Evolutionary conservation across 768 basidiomycete genomes (phyloP).

Genomic region (Pisolithus orientalis): DNA sequence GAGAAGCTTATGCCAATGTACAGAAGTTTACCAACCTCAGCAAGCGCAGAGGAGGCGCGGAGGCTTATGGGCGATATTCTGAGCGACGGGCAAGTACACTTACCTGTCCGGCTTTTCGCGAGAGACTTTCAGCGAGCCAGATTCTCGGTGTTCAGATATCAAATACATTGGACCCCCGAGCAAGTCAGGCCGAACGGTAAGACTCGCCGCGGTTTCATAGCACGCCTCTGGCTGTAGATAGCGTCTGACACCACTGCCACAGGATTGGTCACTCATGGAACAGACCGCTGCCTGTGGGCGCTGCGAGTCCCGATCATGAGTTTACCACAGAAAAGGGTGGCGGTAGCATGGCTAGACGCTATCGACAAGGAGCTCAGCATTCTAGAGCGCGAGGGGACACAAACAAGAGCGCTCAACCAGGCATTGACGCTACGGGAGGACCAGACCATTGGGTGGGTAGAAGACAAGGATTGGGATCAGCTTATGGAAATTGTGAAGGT

Average conservation of each 20-base stretch:
- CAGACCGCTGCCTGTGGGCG: slow-evolving; percentile 59
- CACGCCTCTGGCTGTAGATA: neutral
- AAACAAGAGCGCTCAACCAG: slow-evolving; percentile 28
- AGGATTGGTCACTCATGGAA: slow-evolving; percentile 70
- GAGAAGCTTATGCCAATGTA: slow-evolving; percentile 41
- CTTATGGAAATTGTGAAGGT: slow-evolving; percentile 35
- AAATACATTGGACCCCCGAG: slow-evolving; percentile 65
- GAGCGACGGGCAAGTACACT: slow-evolving; percentile 58
- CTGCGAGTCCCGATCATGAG: slow-evolving; percentile 47
- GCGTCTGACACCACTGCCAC: neutral
- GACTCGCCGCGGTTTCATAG: slow-evolving; percentile 3
- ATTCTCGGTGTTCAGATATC: slow-evolving; percentile 64
- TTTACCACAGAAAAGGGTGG: slow-evolving; percentile 38
- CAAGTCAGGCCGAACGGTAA: slow-evolving; percentile 49
- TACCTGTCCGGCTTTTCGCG: slow-evolving; percentile 58
- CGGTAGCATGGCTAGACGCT: slow-evolving; percentile 50
- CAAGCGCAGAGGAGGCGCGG: slow-evolving; percentile 37
- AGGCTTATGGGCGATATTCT: slow-evolving; percentile 54
- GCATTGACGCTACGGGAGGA: slow-evolving; percentile 49
- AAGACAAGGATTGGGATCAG: slow-evolving; percentile 49
- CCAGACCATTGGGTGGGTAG: slow-evolving; percentile 46
- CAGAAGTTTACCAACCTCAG: slow-evolving; percentile 32
- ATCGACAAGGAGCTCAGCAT: slow-evolving; percentile 39
- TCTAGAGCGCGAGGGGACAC: slow-evolving; percentile 31
- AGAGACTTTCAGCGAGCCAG: slow-evolving; percentile 49